A percentile compares a stretch with the other conserved stretches of the same genome.
phyloP scores from a whole-genome alignment of 371 early-diverging fungal genomes.

The Choanephora cucurbitarum region DNA sequence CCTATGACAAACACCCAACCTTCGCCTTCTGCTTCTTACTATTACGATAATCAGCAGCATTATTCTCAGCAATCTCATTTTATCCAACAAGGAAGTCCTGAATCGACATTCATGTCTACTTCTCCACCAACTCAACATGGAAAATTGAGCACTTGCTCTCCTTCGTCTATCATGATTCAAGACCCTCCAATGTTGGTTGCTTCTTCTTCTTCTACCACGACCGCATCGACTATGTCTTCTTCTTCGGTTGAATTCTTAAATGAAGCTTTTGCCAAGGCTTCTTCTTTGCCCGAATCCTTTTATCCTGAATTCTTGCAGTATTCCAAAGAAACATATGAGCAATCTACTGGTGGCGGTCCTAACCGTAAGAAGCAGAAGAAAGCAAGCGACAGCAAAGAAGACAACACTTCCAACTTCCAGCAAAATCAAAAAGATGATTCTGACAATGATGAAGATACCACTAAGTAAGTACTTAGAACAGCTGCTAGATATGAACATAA shows the following conservation, averaged over 20 bases:
- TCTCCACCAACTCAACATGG: slow-evolving; percentile 17
- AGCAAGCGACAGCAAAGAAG: slow-evolving; percentile 2
- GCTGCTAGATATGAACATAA: too few species aligned
- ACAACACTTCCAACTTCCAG: slow-evolving; percentile 4
- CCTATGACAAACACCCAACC: slow-evolving; percentile 23
- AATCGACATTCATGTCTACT: slow-evolving; percentile 23
- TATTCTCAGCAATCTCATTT: slow-evolving; percentile 18
- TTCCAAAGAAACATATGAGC: slow-evolving; percentile 39
- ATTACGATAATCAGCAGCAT: slow-evolving; percentile 25
- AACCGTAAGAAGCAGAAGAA: slow-evolving; percentile 36
- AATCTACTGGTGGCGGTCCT: slow-evolving; percentile 31
- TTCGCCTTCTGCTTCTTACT: slow-evolving; percentile 23
- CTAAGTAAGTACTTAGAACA: slow-evolving; percentile 21
- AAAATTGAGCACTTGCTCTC: slow-evolving; percentile 22
- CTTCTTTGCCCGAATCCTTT: slow-evolving; percentile 39
- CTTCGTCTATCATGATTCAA: slow-evolving; percentile 38
- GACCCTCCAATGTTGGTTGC: slow-evolving; percentile 47
- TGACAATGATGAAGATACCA: slow-evolving; percentile 30
- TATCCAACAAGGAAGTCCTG: slow-evolving; percentile 21
- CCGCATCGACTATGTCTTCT: slow-evolving; percentile 36
- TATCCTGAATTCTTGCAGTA: slow-evolving; percentile 43
- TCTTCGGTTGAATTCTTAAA: slow-evolving; percentile 37
- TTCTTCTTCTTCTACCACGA: slow-evolving; percentile 42
- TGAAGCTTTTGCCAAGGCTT: slow-evolving; percentile 40
- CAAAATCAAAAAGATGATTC: slow-evolving; percentile 14